phyloP scores from a whole-genome alignment of 2,329 filamentous ascomycete species.

The Xylariaceae sp. region DNA sequence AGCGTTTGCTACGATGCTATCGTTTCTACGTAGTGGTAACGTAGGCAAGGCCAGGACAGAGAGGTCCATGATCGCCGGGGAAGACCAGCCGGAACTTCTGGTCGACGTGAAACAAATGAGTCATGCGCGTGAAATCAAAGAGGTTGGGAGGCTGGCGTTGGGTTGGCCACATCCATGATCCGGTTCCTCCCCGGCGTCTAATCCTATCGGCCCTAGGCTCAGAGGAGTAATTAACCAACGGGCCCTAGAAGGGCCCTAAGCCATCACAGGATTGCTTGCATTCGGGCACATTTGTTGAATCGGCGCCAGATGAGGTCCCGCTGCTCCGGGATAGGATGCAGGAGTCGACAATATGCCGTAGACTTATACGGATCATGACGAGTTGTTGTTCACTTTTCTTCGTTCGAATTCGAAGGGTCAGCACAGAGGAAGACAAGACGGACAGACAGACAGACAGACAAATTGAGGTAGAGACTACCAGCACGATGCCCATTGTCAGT shows the following conservation, averaged over 20 bases:
- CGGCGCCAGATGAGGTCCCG: neutral
- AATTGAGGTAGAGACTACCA: neutral
- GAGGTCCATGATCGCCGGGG: conserved; percentile 8
- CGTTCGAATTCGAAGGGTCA: too few relatives aligned
- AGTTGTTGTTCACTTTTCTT: neutral
- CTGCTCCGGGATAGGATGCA: neutral
- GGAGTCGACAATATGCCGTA: neutral
- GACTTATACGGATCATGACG: neutral
- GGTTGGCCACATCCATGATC: neutral
- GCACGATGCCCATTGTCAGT: too few relatives aligned
- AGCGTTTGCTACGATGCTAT: conserved; percentile 8
- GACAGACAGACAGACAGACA: neutral
- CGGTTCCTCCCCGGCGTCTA: conserved; percentile 8
- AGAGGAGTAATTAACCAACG: conserved; percentile 4
- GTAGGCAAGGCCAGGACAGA: neutral
- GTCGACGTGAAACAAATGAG: conserved; percentile 26
- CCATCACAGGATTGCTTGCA: conserved; percentile 3
- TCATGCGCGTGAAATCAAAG: conserved; percentile 26
- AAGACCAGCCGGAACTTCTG: conserved; percentile 7
- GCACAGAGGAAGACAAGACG: neutral
- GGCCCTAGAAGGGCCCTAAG: conserved; percentile 1
- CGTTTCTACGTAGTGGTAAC: neutral
- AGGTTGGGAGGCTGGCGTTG: conserved; percentile 20
- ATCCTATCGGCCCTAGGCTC: conserved; percentile 10
- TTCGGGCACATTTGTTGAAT: neutral